These are phyloP conservation scores for Starmera amethionina DNA, from an alignment of 805 yeast genomes.

Conservation along the genomic window DNA sequence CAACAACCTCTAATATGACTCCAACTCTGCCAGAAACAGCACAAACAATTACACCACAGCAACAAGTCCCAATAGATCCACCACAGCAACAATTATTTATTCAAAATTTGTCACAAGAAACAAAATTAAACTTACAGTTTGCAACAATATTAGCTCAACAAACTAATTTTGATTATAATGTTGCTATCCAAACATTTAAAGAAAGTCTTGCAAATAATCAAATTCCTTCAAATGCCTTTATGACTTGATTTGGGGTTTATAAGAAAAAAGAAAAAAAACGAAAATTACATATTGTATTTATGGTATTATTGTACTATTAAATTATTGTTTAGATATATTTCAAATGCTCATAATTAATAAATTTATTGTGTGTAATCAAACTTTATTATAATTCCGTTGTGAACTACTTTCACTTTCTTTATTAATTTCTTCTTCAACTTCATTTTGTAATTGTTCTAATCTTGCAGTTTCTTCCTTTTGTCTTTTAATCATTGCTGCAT, in stretches of 20 bases:
- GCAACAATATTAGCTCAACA: slow-evolving; percentile 80
- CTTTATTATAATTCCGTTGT: background rate
- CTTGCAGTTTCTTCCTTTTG: slow-evolving; percentile 21
- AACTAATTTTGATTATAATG: slow-evolving; percentile 72
- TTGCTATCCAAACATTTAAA: slow-evolving; percentile 61
- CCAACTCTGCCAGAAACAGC: slow-evolving; percentile 7
- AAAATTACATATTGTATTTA: too few species aligned
- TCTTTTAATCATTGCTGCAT: slow-evolving; percentile 38
- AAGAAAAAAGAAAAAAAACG: too few species aligned
- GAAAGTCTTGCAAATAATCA: slow-evolving; percentile 33
- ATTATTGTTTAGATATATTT: too few species aligned
- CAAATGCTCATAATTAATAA: too few species aligned
- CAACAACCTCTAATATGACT: slow-evolving; percentile 7
- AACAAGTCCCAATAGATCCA: slow-evolving; percentile 1
- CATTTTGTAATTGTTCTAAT: slow-evolving; percentile 7
- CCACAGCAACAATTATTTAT: slow-evolving; percentile 63
- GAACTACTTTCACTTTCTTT: background rate
- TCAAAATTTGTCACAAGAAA: slow-evolving; percentile 55
- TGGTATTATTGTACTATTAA: too few species aligned
- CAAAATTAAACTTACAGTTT: slow-evolving; percentile 70
- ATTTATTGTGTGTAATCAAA: background rate
- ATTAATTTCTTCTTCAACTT: slow-evolving; percentile 6
- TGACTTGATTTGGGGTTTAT: background rate
- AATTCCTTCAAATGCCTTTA: slow-evolving; percentile 20
- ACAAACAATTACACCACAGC: slow-evolving; percentile 3